Evolutionary conservation across 1,284 basidiomycete genomes (phyloP).

Genomic region (Sanguinoderma infundibulare): DNA sequence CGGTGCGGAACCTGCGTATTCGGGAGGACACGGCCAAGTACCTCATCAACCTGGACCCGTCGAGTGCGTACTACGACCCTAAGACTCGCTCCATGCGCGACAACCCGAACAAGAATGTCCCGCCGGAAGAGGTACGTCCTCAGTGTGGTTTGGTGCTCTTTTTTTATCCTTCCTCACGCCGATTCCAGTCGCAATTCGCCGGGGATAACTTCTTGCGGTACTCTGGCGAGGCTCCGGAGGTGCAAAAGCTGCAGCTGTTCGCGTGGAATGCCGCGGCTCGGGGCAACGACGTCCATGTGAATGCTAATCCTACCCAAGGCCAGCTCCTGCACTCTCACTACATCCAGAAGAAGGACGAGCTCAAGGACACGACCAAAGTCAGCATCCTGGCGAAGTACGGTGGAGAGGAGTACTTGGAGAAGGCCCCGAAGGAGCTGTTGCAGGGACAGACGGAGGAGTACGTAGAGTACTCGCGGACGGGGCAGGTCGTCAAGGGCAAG

Average conservation of each 20-base stretch:
- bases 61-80: slow-evolving; percentile 98
- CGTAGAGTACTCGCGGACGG: slow-evolving; percentile 94
- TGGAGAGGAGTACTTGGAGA: slow-evolving; percentile 91
- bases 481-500: slow-evolving; percentile 90
- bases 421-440: slow-evolving; percentile 86
- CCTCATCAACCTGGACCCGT: slow-evolving; percentile 94
- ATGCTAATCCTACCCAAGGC: slow-evolving; percentile 96
- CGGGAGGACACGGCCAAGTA: slow-evolving; percentile 99
- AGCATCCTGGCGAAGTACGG: slow-evolving; percentile 92
- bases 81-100: slow-evolving; percentile 99
- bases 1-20: slow-evolving; percentile 97
- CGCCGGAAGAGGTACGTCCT: slow-evolving; percentile 80
- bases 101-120: slow-evolving; percentile 80
- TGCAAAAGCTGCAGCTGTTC: slow-evolving; percentile 93
- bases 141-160: slow-evolving; percentile 1
- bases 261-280: slow-evolving; percentile 96
- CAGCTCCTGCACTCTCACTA: slow-evolving; percentile 92
- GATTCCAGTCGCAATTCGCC: slow-evolving; percentile 81
- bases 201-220: slow-evolving; percentile 96
- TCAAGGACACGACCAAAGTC: slow-evolving; percentile 87
- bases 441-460: slow-evolving; percentile 97
- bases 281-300: slow-evolving; percentile 94
- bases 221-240: slow-evolving; percentile 90
- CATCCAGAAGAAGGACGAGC: slow-evolving; percentile 89
- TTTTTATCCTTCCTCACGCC: slow-evolving; percentile 11